Evolutionary conservation across 345 rosid genomes (phyloP).

Genomic region (Laguncularia racemosa): DNA sequence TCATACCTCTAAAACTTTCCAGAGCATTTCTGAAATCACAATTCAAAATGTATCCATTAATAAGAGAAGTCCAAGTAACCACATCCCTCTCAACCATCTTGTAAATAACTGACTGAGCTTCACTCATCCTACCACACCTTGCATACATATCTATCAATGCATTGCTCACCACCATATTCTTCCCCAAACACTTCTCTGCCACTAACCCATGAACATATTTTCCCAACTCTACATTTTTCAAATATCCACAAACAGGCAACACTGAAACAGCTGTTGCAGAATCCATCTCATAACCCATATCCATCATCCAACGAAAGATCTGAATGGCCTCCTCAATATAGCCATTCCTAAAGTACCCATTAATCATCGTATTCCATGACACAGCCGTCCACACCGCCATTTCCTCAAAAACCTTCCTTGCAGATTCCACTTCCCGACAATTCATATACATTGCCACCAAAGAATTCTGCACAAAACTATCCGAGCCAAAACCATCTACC

Average conservation of each 20-base stretch:
- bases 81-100: slow-evolving; percentile 46
- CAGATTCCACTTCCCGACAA: slow-evolving; percentile 31
- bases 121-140: slow-evolving; percentile 39
- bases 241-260: slow-evolving; percentile 43
- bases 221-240: slow-evolving; percentile 34
- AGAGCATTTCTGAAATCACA: slow-evolving; percentile 37
- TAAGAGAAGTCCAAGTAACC: slow-evolving; percentile 49
- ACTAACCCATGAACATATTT: slow-evolving; percentile 41
- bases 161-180: slow-evolving; percentile 35
- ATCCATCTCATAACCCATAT: slow-evolving; percentile 26
- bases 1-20: slow-evolving; percentile 34
- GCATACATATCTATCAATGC: slow-evolving; percentile 65
- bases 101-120: slow-evolving; percentile 36
- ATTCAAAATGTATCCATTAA: slow-evolving; percentile 46
- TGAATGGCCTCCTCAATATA: slow-evolving; percentile 28
- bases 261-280: slow-evolving; percentile 38
- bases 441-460: slow-evolving; percentile 43
- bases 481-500: slow-evolving; percentile 21
- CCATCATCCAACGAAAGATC: slow-evolving; percentile 29
- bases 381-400: slow-evolving; percentile 39
- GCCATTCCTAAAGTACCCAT: slow-evolving; percentile 45
- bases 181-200: slow-evolving; percentile 27
- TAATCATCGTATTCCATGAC: slow-evolving; percentile 55
- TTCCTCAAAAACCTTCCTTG: slow-evolving; percentile 33
- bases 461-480: slow-evolving; percentile 40